These are phyloP conservation scores for Rhizomucor pusillus DNA, from an alignment of 371 early-diverging fungal genomes.

Conservation along the genomic window DNA sequence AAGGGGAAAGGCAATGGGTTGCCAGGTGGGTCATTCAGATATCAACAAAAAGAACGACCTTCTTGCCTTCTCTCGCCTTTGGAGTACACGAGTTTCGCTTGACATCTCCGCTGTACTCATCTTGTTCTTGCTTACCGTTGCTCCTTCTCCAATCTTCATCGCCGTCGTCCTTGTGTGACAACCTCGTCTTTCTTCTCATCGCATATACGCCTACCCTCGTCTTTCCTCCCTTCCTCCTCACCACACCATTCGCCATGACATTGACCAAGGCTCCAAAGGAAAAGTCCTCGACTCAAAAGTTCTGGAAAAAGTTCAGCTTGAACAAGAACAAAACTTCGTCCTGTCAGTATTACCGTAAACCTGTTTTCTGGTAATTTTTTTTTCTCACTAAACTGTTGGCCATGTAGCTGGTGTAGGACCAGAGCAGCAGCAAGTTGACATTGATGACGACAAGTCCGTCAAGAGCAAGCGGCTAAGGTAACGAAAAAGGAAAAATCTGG, in stretches of 20 bases:
- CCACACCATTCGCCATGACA: conserved; percentile 6
- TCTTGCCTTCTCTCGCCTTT: neutral
- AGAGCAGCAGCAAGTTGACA: conserved; percentile 4
- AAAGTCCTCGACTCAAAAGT: conserved; percentile 25
- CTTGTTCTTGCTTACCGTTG: conserved; percentile 1
- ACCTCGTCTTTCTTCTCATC: conserved; percentile 1
- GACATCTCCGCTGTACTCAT: neutral
- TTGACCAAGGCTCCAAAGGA: conserved; percentile 12
- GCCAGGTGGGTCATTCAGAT: too few relatives aligned
- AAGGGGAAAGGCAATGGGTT: too few relatives aligned
- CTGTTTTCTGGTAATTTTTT: neutral
- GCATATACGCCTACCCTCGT: conserved; percentile 9
- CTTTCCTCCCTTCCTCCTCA: conserved; percentile 3
- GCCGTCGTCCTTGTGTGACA: conserved; percentile 2
- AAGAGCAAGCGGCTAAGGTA: conserved; percentile 23
- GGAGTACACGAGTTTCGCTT: neutral
- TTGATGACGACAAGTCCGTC: conserved; percentile 16
- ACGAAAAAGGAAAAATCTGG: neutral
- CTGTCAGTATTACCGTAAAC: too few relatives aligned
- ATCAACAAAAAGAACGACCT: too few relatives aligned
- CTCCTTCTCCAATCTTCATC: neutral
- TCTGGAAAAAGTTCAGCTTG: conserved; percentile 44
- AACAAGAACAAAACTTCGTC: conserved; percentile 23
- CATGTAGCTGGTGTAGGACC: neutral
- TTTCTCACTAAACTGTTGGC: neutral